Percentiles rank a stretch among this genome's conserved stretches.
Evolutionary conservation across 257 asterid genomes (phyloP).

Genomic region (Catharanthus roseus): DNA sequence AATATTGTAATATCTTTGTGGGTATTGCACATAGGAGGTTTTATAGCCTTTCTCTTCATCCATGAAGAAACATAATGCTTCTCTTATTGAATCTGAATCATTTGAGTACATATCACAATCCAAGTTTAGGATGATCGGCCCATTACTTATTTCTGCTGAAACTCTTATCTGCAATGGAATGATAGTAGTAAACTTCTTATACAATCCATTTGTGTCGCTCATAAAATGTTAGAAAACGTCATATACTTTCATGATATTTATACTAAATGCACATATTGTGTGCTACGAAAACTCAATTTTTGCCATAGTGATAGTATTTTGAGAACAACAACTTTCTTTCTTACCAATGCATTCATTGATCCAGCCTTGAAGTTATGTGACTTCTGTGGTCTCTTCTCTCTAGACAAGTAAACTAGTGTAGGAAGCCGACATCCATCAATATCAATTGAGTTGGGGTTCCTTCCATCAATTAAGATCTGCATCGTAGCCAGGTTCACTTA

Average conservation of each 20-base stretch:
- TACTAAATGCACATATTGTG: too few relatives aligned
- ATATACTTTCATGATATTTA: too few relatives aligned
- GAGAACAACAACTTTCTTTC: too few relatives aligned
- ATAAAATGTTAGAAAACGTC: too few relatives aligned
- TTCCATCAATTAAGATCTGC: slow-evolving; percentile 42
- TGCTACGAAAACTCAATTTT: too few relatives aligned
- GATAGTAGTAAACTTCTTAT: not conserved
- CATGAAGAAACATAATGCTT: slow-evolving; percentile 72
- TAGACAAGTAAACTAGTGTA: slow-evolving; percentile 45
- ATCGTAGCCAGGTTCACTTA: not conserved
- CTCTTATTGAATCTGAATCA: slow-evolving; percentile 56
- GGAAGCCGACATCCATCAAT: slow-evolving; percentile 39
- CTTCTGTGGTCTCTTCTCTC: slow-evolving; percentile 44
- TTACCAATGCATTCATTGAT: slow-evolving; percentile 60
- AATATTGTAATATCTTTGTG: slow-evolving; percentile 50
- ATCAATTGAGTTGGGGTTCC: slow-evolving; percentile 28
- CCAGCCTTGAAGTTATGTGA: slow-evolving; percentile 66
- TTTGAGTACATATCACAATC: slow-evolving; percentile 93
- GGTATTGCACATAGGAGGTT: slow-evolving; percentile 52
- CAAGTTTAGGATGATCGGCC: slow-evolving; percentile 67
- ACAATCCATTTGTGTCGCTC: too few relatives aligned
- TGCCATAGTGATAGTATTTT: too few relatives aligned
- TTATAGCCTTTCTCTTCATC: slow-evolving; percentile 50
- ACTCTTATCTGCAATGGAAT: slow-evolving; percentile 61
- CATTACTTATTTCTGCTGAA: slow-evolving; percentile 69